Base-by-base conservation (phyloP, 1,139 yeast genomes). In the Protomyces macrosporus region DNA sequence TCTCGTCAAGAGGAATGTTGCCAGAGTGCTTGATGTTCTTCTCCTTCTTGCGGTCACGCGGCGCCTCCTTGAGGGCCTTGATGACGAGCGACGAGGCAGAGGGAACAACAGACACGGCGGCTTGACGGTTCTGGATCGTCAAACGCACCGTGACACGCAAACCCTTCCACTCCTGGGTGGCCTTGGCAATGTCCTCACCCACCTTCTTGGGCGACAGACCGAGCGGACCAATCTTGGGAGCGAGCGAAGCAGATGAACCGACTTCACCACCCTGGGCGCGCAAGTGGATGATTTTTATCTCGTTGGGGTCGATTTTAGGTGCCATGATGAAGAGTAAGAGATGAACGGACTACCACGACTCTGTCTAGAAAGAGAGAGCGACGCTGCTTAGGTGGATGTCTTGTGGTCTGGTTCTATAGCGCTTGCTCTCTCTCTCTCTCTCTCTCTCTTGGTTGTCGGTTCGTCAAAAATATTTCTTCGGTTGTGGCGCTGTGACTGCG, bases 251-350 rank as follows among this genome's bases (percentile, higher is more conserved):
- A 71, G 98, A 91, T 78, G 98, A 97, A 85, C 98, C 98, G 77
- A 95, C 96, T 86, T 93, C 99, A 86, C 99, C 98, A 88, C 98
- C 99, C 75, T 91, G 95, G 82, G 98, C 98, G 88, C 98, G 90
- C 82, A 93, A 85, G 90, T 91, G 93, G 84, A 93, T 85, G 88
- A 84, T 90, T 83, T 91, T 91, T 79, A 93, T 97, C 88, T 93
- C 98, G 84, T 75, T 82, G 79, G 99, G 99, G 82, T 93, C 98
- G 84, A 91, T 85, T 86, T 93, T 89, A 85, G 95, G 65, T 5
- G 67, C 61, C 66, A 67, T 58, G 16, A 10, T 40, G 6, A 7
- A 7, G 16, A 12, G 16, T 6, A 40, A 23, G 55, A 23, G 55
- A 36, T 45, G 9, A 23, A 40, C 53, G 62, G 39, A 58, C 62